Conservation (phyloP, 305 asterid species). For the Solanum hybrid region DNA sequence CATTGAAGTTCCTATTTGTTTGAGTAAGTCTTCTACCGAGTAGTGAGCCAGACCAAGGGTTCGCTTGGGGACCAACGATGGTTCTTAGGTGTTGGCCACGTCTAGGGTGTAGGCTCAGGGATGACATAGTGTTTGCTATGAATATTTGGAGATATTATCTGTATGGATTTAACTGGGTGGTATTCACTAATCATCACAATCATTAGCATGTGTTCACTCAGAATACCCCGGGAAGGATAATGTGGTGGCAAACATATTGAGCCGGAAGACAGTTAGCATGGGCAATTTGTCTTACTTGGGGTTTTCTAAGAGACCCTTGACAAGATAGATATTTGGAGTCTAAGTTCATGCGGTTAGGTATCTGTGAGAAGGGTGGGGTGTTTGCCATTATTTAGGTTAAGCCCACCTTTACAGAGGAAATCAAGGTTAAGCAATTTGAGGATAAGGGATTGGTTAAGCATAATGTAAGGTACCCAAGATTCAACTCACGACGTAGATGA, state of each 20-base stretch:
- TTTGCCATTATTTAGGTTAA: neutral
- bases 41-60: neutral
- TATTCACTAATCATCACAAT: neutral
- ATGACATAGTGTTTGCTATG: neutral
- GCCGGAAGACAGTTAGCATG: neutral
- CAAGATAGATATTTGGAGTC: no score
- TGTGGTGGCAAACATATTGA: neutral
- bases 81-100: neutral
- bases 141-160: no score
- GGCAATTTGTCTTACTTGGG: neutral
- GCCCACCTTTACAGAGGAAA: neutral
- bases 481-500: neutral
- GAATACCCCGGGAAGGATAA: neutral
- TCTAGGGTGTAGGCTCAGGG: no score
- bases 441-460: neutral
- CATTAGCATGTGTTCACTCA: neutral
- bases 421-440: neutral
- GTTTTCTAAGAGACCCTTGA: neutral
- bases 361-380: neutral
- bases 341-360: neutral
- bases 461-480: neutral
- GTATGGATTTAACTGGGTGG: neutral
- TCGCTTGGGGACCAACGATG: neutral
- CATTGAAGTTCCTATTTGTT: neutral
- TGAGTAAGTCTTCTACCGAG: neutral